Evolutionary conservation across 2,329 filamentous ascomycete genomes (phyloP), one percentile per base, ranked within the genome.

Genomic region (Aspergillus sp.): DNA sequence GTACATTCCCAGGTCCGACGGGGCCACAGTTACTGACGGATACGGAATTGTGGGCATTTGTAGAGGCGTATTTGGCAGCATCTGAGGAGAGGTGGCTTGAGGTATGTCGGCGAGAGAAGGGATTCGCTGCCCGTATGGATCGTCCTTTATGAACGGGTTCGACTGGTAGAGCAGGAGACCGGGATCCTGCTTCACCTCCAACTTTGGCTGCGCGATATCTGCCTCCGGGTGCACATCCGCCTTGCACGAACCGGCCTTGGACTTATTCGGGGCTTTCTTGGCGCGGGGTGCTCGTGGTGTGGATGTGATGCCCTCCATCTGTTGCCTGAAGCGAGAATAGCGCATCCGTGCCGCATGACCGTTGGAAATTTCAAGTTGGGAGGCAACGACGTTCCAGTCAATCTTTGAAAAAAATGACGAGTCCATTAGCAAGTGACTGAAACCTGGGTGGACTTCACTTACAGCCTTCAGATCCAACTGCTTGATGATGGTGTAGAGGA

Each of bases 261-360:
- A 29, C 47, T 70, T 73, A 26, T 63, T 66, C 10, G 60, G 26
- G 10, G 62, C 54, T 52, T 73, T 75, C 52, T 73, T 76, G 2
- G 66, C 58, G 7, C 61, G 65, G 60, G 65, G 26, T 5, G 53
- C 52, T 42, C 65, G 63, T 6, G 69, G 62, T 12, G 59, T 63
- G 4, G 68, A 69, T 9, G 69, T 63, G 3, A 68, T 73, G 14
- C 79, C 79, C 60, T 85, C 82, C 75, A 83, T 82, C 51, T 84
- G 80, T 56, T 79, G 76, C 59, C 77, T 80, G 71, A 84, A 84
- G 39, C 83, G 80, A 22, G 80, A 82, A 68, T 80, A 85, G 29
- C 83, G 79, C 83, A 85, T 85, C 45, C 83, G 80, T 14, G 83
- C 83, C 3, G 83, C 83, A 65, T 85, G 83, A 42, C 82, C 83